These are phyloP conservation scores for Circinella minor DNA, from an alignment of 371 early-diverging fungal genomes.

Conservation along the genomic window DNA sequence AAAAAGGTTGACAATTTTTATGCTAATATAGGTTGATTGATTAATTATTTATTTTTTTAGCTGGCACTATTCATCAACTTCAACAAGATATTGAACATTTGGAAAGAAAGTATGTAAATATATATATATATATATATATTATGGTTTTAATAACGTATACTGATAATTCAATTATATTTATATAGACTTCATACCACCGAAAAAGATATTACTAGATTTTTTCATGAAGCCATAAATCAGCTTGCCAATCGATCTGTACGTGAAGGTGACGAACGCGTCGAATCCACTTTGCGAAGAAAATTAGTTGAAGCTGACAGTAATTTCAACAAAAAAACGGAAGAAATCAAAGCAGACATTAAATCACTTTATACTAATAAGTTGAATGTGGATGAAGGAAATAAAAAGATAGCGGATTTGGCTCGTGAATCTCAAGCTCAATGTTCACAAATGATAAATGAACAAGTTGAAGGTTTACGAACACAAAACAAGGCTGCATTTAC, in stretches of 20 bases:
- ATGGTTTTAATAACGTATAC: too few relatives aligned
- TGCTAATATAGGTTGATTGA: too few relatives aligned
- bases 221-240: not conserved
- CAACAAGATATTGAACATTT: too few relatives aligned
- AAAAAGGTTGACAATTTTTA: too few relatives aligned
- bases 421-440: not conserved
- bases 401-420: not conserved
- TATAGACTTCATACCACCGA: not conserved
- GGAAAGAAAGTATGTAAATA: too few relatives aligned
- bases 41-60: too few relatives aligned
- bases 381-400: not conserved
- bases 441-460: not conserved
- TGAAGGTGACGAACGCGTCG: not conserved
- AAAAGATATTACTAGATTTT: not conserved
- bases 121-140: too few relatives aligned
- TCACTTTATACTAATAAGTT: not conserved
- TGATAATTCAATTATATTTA: too few relatives aligned
- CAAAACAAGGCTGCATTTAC: not conserved
- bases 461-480: not conserved
- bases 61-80: too few relatives aligned
- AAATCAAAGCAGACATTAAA: not conserved
- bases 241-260: not conserved
- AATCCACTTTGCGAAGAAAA: not conserved
- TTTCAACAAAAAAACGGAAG: not conserved
- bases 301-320: not conserved